Percentiles rank a stretch among this genome's conserved stretches.
These are phyloP conservation scores for Penicillium pulvis DNA, from an alignment of 495 filamentous ascomycete genomes.

Conservation along the genomic window DNA sequence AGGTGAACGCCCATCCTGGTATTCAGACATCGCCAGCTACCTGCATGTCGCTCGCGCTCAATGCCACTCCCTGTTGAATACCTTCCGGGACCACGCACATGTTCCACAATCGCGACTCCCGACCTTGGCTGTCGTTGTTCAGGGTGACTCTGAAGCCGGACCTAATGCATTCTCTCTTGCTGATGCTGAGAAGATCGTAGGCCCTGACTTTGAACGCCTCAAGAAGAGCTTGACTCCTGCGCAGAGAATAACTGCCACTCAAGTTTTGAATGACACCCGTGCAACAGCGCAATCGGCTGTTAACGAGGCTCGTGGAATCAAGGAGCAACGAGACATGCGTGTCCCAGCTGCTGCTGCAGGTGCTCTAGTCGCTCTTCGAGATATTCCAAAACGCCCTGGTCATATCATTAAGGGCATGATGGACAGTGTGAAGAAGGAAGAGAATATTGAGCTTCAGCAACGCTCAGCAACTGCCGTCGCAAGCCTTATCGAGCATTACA, in stretches of 20 bases:
- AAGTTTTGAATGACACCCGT: conserved; percentile 74
- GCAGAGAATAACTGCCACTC: conserved; percentile 75
- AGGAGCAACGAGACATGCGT: conserved; percentile 81
- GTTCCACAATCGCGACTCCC: conserved; percentile 73
- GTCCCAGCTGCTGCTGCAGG: conserved; percentile 84
- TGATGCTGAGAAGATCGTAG: conserved; percentile 83
- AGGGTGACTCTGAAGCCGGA: conserved; percentile 87
- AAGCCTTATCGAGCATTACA: conserved; percentile 81
- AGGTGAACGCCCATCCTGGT: conserved; percentile 74
- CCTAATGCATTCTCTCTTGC: conserved; percentile 86
- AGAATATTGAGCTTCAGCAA: conserved; percentile 85
- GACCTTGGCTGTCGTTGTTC: conserved; percentile 80
- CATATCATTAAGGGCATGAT: conserved; percentile 92
- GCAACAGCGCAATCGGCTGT: conserved; percentile 69
- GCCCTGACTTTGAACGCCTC: conserved; percentile 78
- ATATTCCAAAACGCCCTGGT: conserved; percentile 87
- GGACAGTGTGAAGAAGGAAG: conserved; percentile 96
- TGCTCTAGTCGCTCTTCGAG: conserved; percentile 81
- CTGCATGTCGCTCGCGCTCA: conserved; percentile 86
- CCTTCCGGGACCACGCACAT: conserved; percentile 85
- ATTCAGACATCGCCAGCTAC: conserved; percentile 85
- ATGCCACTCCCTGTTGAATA: conserved; percentile 83
- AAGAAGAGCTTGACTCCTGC: conserved; percentile 83
- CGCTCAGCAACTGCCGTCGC: conserved; percentile 85
- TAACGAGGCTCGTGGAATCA: conserved; percentile 72